Evolutionary conservation across 352 stramenopile species (phyloP), one percentile per base, ranked within the genome.

Genomic region (Pythium monospermum): DNA sequence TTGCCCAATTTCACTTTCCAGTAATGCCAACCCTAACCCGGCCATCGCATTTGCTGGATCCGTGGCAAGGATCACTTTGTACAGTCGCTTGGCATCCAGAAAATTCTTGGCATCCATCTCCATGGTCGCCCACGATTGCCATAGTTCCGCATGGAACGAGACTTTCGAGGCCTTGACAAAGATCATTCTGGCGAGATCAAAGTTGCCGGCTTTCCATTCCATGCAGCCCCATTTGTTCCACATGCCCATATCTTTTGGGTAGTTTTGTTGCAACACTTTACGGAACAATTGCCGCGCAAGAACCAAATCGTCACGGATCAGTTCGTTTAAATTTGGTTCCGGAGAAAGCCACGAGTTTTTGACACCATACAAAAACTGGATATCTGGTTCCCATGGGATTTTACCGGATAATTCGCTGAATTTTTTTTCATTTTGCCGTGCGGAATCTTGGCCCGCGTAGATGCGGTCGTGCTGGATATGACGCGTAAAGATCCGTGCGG

Each of bases 141-240:
- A 94, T 5, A 94, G 47, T 50, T 88, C 74, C 6, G 45, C 30
- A 53, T 88, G 60, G 57, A 91, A 94, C 35, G 68, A 82, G 41
- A 88, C 71, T 51, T 81, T 83, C 35, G 76, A 68, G 13, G 79
- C 79, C 53, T 91, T 92, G 42, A 61, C 61, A 56, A 92, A 94
- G 55, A 94, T 92, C 77, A 91, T 92, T 35, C 83, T 64, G 46
- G 83, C 81, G 36, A 94, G 69, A 56, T 80, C 76, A 55, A 79
- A 76, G 55, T 94, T 94, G 0, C 76, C 79, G 4, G 76, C 82
- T 40, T 90, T 89, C 83, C 83, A 94, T 61, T 94, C 83, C 83
- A 94, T 94, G 37, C 84, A 81, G 39, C 69, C 83, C 83, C 83
- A 94, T 57, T 94, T 94, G 70, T 94, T 94, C 83, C 83, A 94